Base-by-base conservation (phyloP, 495 filamentous ascomycete genomes). In the Achaetomiella virescens region DNA sequence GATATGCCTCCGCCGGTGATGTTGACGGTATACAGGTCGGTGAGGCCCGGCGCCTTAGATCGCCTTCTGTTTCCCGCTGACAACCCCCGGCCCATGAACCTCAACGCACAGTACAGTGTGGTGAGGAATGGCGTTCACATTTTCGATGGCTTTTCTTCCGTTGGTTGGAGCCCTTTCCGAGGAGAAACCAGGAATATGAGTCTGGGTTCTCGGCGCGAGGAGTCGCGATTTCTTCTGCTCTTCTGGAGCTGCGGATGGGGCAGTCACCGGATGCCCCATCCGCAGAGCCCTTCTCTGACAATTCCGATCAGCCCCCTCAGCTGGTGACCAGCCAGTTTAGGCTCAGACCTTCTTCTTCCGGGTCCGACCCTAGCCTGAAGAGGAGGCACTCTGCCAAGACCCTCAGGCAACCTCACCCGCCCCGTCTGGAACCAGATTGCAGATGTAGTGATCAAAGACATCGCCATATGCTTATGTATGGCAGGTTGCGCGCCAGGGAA, bases 381-480 rank as follows among this genome's bases (percentile, higher is more conserved):
- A n/a, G n/a, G n/a, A n/a, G n/a, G n/a, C n/a, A n/a, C n/a, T n/a
- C n/a, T 64, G 14, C 9, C 69, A 66, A 10, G 77, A 61, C 11
- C 38, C 66, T 20, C 48, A 60, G 6, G 49, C 58, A 7, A 67
- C 64, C 66, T 81, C 77, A 1, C 80, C 77, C 10, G 68, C 61
- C 3, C 79, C 65, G 17, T 65, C 71, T 7, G 66, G 64, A 15
- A 75, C 66, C 15, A 76, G 59, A 37, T 67, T 66, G 44, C 70
- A 70, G 8, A 74, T 67, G 44, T 72, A 60, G 14, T 65, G n/a
- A 72, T 78, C 29, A 78, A 59, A 8, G 65, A 62, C 14, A 61
- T 66, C 9, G 62, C 58, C 37, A 77, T 67, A 29, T 72, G 52
- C 15, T 60, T 63, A 17, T 69, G 57, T 72, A 69, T 11, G 73